phyloP scores from a whole-genome alignment of 2,329 filamentous ascomycete species.

The Penicillium brasilianum region DNA sequence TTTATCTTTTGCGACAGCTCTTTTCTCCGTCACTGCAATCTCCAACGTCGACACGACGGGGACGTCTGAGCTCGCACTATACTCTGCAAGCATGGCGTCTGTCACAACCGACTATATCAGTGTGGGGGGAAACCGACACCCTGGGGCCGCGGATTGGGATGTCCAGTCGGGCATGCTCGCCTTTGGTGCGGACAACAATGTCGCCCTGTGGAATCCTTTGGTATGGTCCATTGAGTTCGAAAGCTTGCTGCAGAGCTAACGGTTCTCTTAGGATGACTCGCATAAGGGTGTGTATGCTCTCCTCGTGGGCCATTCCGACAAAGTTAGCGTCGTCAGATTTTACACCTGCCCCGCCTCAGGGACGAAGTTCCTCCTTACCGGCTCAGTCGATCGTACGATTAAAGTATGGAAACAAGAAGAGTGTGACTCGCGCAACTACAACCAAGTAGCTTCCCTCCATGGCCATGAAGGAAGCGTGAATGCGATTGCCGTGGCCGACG shows the following conservation, averaged over 20 bases:
- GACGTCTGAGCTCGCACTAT: neutral
- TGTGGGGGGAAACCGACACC: constrained; percentile 87
- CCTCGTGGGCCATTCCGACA: constrained; percentile 75
- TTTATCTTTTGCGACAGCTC: constrained; percentile 29
- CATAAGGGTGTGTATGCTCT: constrained; percentile 67
- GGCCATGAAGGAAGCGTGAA: constrained; percentile 80
- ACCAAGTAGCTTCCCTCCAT: constrained; percentile 56
- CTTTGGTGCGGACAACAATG: constrained; percentile 85
- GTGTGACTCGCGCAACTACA: constrained; percentile 41
- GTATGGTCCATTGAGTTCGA: constrained; percentile 56
- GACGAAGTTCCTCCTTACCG: constrained; percentile 70
- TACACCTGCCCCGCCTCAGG: constrained; percentile 59
- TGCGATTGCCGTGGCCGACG: constrained; percentile 55
- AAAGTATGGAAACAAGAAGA: constrained; percentile 61
- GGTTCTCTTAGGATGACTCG: constrained; percentile 45
- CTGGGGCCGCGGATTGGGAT: constrained; percentile 89
- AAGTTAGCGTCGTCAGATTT: constrained; percentile 84
- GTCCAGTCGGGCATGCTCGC: constrained; percentile 71
- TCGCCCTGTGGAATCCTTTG: constrained; percentile 83
- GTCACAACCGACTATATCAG: constrained; percentile 63
- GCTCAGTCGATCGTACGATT: constrained; percentile 78
- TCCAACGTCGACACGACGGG: constrained; percentile 6
- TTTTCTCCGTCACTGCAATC: constrained; percentile 22
- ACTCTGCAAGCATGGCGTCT: constrained; percentile 41
- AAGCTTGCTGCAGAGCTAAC: constrained; percentile 15